Conservation (phyloP, 116 monocot genomes). For the Thalassia testudinum region DNA sequence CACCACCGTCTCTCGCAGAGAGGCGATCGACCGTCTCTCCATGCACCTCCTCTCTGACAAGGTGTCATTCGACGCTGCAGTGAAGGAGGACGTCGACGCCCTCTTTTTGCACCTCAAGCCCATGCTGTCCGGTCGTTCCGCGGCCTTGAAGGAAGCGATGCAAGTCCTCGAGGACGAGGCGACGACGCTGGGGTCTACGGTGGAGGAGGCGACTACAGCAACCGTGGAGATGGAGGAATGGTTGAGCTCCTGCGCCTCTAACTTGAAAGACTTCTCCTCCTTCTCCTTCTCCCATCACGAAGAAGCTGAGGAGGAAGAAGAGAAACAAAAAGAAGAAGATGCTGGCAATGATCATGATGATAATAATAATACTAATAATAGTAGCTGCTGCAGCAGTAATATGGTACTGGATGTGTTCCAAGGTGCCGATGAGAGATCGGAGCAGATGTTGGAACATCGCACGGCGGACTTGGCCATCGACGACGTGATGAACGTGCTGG, state of each 20-base stretch:
- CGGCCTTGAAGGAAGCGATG: not conserved
- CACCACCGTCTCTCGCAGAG: conserved; percentile 5
- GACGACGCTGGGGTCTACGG: conserved; percentile 1
- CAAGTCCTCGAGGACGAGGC: conserved; percentile 11
- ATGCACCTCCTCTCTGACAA: not conserved
- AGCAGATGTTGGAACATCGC: conserved; percentile 3
- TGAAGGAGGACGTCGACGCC: conserved; percentile 2
- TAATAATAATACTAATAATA: no score
- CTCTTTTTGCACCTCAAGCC: not conserved
- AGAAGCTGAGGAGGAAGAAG: no score
- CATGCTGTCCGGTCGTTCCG: not conserved
- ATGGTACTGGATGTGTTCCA: conserved; percentile 6
- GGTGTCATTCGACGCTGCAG: not conserved
- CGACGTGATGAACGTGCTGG: conserved; percentile 8
- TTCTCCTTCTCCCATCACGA: not conserved
- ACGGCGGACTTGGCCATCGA: conserved; percentile 17
- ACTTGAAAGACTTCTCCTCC: not conserved
- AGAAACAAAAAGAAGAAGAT: no score
- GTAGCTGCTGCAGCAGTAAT: no score
- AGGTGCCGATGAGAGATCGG: conserved; percentile 2
- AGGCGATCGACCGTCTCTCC: conserved; percentile 16
- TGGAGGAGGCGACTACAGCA: not conserved
- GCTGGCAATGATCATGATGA: no score
- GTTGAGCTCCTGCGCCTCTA: not conserved
- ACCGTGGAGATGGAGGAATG: conserved; percentile 6